These are phyloP conservation scores for Entophlyctis luteolus DNA, from an alignment of 192 early-diverging fungal genomes.

Conservation along the genomic window DNA sequence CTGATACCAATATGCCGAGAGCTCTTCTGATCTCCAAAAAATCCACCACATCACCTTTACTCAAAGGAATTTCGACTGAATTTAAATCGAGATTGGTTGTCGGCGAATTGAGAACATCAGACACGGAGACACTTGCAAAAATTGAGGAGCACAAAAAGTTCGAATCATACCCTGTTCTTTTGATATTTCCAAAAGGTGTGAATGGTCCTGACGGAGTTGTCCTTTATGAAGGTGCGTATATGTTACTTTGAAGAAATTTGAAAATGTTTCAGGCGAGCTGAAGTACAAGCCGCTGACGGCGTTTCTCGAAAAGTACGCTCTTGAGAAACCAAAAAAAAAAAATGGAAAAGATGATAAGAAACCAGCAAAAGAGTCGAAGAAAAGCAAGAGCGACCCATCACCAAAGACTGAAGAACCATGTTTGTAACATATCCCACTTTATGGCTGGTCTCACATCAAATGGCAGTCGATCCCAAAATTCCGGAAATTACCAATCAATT, in stretches of 20 bases:
- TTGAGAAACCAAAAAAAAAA: conserved; percentile 28
- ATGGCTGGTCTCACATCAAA: background rate
- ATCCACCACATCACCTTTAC: conserved; percentile 68
- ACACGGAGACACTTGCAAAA: conserved; percentile 45
- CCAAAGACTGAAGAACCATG: conserved; percentile 10
- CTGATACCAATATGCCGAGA: conserved; percentile 52
- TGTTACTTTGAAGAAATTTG: too few species aligned
- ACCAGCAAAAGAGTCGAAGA: too few species aligned
- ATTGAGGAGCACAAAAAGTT: conserved; percentile 35
- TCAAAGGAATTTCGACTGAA: conserved; percentile 80
- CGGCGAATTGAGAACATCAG: conserved; percentile 64
- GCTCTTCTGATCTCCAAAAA: conserved; percentile 79
- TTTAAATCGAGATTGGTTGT: conserved; percentile 66
- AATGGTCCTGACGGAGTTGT: conserved; percentile 42
- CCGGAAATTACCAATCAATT: conserved; percentile 46
- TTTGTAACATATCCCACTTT: background rate
- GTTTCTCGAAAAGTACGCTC: conserved; percentile 62
- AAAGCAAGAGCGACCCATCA: conserved; percentile 1
- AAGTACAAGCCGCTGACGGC: conserved; percentile 60
- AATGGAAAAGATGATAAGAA: conserved; percentile 31
- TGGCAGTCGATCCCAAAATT: conserved; percentile 27
- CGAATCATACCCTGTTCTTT: conserved; percentile 31
- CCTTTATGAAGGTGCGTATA: conserved; percentile 54
- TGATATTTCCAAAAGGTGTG: conserved; percentile 63
- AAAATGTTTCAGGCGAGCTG: conserved; percentile 39